Evolutionary conservation across 768 basidiomycete genomes (phyloP).

Genomic region (Boletus reticulatus): DNA sequence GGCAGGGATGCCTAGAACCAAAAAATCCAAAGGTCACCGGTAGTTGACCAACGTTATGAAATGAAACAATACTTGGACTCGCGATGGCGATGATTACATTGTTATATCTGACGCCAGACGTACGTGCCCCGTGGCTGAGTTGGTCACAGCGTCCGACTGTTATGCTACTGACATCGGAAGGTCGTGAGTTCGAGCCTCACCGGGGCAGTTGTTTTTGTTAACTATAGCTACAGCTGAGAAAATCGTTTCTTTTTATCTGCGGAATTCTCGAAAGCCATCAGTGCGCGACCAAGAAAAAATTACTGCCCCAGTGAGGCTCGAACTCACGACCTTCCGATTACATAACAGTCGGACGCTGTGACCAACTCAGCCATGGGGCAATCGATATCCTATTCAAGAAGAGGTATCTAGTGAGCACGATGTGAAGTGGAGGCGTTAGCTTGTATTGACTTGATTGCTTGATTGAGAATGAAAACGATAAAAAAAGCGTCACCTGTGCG

Average conservation of each 20-base stretch:
- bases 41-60: constrained; percentile 12
- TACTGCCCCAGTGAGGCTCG: constrained; percentile 63
- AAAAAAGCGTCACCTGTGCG: constrained; percentile 57
- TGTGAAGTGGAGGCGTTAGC: too few relatives aligned
- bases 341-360: constrained; percentile 75
- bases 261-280: too few relatives aligned
- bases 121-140: constrained; percentile 68
- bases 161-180: constrained; percentile 50
- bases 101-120: background rate
- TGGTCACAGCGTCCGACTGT: constrained; percentile 80
- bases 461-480: background rate
- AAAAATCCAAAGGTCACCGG: constrained; percentile 51
- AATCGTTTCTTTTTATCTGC: background rate
- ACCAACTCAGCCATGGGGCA: constrained; percentile 80
- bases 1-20: constrained; percentile 77
- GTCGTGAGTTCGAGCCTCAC: constrained; percentile 70
- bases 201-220: constrained; percentile 41
- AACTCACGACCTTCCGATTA: constrained; percentile 66
- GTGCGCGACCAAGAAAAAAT: background rate
- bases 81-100: too few relatives aligned
- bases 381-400: background rate
- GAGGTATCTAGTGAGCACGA: background rate
- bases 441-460: too few relatives aligned
- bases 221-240: background rate
- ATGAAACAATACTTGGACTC: background rate